These are phyloP conservation scores for Chlorella sorokiniana DNA, from an alignment of 139 green algal species.

Conservation along the genomic window DNA sequence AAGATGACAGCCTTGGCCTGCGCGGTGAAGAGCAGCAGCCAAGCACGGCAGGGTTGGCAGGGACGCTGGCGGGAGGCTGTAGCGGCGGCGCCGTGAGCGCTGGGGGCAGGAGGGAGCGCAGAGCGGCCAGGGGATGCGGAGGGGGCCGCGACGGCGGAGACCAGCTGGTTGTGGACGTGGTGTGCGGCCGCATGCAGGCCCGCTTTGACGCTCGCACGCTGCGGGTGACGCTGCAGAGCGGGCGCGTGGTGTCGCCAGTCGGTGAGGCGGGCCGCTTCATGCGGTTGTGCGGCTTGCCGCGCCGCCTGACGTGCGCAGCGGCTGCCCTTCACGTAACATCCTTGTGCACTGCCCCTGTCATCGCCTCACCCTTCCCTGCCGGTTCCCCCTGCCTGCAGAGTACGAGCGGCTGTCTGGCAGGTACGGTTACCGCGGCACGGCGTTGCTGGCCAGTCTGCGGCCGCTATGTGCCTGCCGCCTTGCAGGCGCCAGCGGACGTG, in stretches of 20 bases:
- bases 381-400: conserved; percentile 48
- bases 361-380: neutral
- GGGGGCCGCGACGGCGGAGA: conserved; percentile 41
- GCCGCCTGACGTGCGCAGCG: too few relatives aligned
- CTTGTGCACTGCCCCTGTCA: neutral
- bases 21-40: neutral
- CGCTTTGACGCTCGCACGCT: conserved; percentile 52
- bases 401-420: conserved; percentile 83
- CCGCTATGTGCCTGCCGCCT: too few relatives aligned
- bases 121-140: neutral
- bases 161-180: conserved; percentile 59
- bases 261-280: conserved; percentile 14
- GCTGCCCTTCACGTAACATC: too few relatives aligned
- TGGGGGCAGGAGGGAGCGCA: neutral
- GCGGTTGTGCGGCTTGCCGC: too few relatives aligned
- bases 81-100: conserved; percentile 16
- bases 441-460: too few relatives aligned
- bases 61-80: conserved; percentile 32
- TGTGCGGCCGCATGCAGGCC: conserved; percentile 64
- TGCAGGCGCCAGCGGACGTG: too few relatives aligned
- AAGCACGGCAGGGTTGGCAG: too few relatives aligned
- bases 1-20: neutral
- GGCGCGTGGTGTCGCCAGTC: conserved; percentile 62
- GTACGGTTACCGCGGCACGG: too few relatives aligned
- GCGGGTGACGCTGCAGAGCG: conserved; percentile 39